These are phyloP conservation scores for Pyricularia sp. DNA, from an alignment of 2,329 filamentous ascomycete species.

Conservation along the genomic window DNA sequence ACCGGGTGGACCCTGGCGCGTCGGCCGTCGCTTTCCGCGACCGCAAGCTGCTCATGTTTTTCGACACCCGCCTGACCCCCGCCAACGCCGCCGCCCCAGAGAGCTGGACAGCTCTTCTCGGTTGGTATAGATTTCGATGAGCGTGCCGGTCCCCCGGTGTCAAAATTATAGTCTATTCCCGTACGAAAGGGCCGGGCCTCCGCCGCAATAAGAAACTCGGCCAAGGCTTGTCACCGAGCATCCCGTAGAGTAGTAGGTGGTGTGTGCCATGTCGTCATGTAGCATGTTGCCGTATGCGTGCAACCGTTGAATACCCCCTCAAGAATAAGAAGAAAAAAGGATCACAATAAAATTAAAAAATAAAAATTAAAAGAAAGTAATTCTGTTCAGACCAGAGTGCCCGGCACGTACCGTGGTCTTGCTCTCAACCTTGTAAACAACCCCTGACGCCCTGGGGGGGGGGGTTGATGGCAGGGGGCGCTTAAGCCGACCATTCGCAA, in stretches of 20 bases:
- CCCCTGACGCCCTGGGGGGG: neutral
- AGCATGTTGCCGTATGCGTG: neutral
- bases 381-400: neutral
- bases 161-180: neutral
- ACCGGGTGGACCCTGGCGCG: neutral
- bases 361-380: neutral
- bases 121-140: neutral
- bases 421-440: neutral
- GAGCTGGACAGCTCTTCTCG: neutral
- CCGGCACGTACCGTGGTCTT: neutral
- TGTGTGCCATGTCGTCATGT: neutral
- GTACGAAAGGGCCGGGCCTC: neutral
- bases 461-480: no score
- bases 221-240: neutral
- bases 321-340: no score
- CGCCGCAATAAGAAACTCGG: neutral
- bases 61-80: no score
- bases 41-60: no score
- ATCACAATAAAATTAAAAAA: no score
- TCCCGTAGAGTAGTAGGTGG: neutral
- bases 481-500: neutral
- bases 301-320: neutral
- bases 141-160: neutral
- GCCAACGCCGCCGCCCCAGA: no score
- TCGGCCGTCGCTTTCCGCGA: no score